phyloP scores from a whole-genome alignment of 192 early-diverging fungal species.

The Dissophora globulifera region DNA sequence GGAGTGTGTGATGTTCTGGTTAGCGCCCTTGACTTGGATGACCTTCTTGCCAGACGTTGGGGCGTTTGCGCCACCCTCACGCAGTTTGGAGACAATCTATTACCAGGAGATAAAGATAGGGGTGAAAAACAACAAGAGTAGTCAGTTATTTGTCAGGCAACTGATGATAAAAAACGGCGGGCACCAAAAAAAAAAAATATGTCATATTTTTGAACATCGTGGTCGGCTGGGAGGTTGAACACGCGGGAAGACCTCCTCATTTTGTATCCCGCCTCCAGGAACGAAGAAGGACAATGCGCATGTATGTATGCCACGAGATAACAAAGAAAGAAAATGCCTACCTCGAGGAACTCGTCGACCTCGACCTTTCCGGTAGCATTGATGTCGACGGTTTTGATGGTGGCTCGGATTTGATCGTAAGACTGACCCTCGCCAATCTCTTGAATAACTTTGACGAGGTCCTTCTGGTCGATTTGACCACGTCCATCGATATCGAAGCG shows the following conservation, averaged over 20 bases:
- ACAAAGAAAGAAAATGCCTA: conserved; percentile 37
- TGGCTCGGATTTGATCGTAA: conserved; percentile 81
- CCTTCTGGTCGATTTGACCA: conserved; percentile 74
- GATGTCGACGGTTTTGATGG: conserved; percentile 73
- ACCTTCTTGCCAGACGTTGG: conserved; percentile 76
- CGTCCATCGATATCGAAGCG: conserved; percentile 72
- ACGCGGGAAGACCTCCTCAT: conserved; percentile 3
- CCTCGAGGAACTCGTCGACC: conserved; percentile 84
- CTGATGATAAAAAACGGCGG: too few species aligned
- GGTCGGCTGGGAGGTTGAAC: not conserved
- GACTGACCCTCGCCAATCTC: conserved; percentile 69
- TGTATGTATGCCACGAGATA: not conserved
- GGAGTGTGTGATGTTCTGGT: conserved; percentile 92
- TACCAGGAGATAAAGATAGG: not conserved
- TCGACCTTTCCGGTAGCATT: conserved; percentile 77
- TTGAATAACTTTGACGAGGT: conserved; percentile 71
- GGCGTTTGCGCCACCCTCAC: conserved; percentile 59
- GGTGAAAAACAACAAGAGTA: conserved; percentile 4
- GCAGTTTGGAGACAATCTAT: conserved; percentile 63
- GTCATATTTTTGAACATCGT: not conserved
- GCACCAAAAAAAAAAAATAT: not conserved
- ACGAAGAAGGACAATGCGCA: not conserved
- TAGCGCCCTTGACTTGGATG: conserved; percentile 86
- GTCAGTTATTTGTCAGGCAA: not conserved
- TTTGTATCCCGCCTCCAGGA: too few species aligned